Base-by-base conservation (phyloP, 371 early-diverging fungal species). In the Apophysomyces elegans region DNA sequence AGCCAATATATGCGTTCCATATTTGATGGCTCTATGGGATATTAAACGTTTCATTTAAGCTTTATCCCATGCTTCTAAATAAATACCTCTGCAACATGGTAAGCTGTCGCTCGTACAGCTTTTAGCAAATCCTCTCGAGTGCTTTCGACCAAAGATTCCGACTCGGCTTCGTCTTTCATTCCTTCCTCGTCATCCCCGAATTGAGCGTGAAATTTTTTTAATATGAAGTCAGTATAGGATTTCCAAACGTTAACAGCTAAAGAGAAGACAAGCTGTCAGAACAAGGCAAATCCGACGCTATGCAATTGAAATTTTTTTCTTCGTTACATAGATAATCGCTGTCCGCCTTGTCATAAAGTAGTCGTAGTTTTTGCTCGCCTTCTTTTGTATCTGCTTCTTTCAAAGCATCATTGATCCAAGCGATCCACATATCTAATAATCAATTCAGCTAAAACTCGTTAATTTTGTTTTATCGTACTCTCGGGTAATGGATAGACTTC, bases 331-430 rank as follows among this genome's bases (percentile, higher is more conserved):
- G 62, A 63, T 91, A 91, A 61, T 91, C 90, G 38, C 77, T 61
- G 3, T 73, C 69, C 1, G 89, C 86, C 62, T 64, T 56, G 5
- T 72, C 61, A 58, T 81, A 89, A n/a, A 89, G 65, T 0, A 50
- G 50, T 0, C 79, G 61, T 7, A 91, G 38, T n/a, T 65, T 73
- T 38, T 39, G 41, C 38, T 84, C 78, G 9, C 75, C 76, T 62
- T 79, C 78, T 21, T 65, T 68, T 1, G 72, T 72, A 14, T 68
- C 57, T 1, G 73, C 78, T 32, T 74, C 59, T 9, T 66, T 68
- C 50, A 72, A 80, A 13, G 84, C 79, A 58, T 88, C 89, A 8
- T 86, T 69, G 63, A 90, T 80, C 91, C 91, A 91, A 59, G 86
- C 86, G 21, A 86, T 58, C 89, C 89, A 91, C 67, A 91, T 56